A percentile compares a stretch with the other conserved stretches of the same genome.
These are phyloP conservation scores for Penicillium psychrosexuale DNA, from an alignment of 2,329 filamentous ascomycete species.

Conservation along the genomic window DNA sequence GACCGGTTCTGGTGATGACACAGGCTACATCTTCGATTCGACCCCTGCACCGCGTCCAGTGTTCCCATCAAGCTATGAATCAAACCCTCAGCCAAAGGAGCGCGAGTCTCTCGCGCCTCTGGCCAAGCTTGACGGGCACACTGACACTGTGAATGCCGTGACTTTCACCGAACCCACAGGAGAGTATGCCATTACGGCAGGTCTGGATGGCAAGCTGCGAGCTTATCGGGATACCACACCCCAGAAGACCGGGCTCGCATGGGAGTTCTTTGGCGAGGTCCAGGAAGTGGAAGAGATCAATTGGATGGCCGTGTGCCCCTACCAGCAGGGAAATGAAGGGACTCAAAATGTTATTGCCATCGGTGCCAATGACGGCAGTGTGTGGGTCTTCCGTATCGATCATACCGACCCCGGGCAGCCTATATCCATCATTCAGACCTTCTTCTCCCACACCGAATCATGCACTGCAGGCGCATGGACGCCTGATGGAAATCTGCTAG, in stretches of 20 bases:
- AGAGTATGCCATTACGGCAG: constrained; percentile 80
- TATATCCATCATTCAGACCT: constrained; percentile 81
- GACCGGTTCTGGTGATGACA: constrained; percentile 82
- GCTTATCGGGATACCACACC: constrained; percentile 58
- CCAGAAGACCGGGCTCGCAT: constrained; percentile 51
- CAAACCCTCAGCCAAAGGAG: constrained; percentile 60
- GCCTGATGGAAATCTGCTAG: constrained; percentile 78
- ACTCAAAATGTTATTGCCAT: constrained; percentile 81
- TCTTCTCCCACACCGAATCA: constrained; percentile 81
- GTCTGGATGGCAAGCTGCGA: constrained; percentile 78
- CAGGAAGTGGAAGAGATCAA: constrained; percentile 95
- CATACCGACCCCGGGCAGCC: constrained; percentile 58
- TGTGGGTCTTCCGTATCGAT: constrained; percentile 94
- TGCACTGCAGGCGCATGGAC: constrained; percentile 93
- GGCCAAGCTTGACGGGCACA: constrained; percentile 80
- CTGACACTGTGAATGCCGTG: constrained; percentile 84
- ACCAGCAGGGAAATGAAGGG: constrained; percentile 42
- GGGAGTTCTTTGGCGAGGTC: constrained; percentile 69
- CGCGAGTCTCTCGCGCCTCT: constrained; percentile 62
- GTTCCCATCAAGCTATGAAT: constrained; percentile 72
- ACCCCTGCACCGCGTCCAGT: constrained; percentile 62
- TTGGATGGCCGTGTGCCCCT: constrained; percentile 80
- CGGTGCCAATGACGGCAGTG: constrained; percentile 83
- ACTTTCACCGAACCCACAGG: constrained; percentile 79
- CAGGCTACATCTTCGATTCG: constrained; percentile 81